Evolutionary conservation across 495 filamentous ascomycete species (phyloP), one percentile per base, ranked within the genome.

Genomic region (Xylaria longipes): DNA sequence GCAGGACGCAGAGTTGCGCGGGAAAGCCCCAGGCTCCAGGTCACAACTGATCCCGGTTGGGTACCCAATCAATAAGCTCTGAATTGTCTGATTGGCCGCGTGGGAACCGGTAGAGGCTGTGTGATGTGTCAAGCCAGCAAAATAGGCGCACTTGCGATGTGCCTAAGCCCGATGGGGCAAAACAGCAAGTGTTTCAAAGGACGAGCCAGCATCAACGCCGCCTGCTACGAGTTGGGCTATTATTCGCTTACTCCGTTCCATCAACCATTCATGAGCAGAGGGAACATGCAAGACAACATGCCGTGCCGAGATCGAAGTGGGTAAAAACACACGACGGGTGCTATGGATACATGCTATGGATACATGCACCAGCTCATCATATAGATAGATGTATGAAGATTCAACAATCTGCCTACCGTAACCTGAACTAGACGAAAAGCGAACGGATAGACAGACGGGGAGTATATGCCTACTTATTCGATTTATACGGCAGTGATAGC

Each of bases 281-380:
- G 69, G 69, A 71, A 71, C 69, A 71, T 71, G 69, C 69, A 71
- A 71, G 69, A 71, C 69, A 71, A 64, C 62, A 71, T 56, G 48
- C 37, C 69, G 48, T 54, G 50, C 60, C 62, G 41, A 58, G 66
- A 65, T 65, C 29, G 5, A 41, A 31, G 62, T 58, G 56, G 57
- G 60, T 45, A 31, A 57, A 57, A 65, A 7, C 37, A 57, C 50
- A 68, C 31, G 31, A 65, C 25, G 63, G 27, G 27, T 37, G 17
- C 20, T 35, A 22, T 41, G 0, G 46, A 29, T 52, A 20, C 33
- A 52, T 50, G 20, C 43, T 35, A 22, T 41, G 0, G 46, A 29
- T 52, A 20, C 33, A 52, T 50, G 20, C 43, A 43, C 64, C 35
- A 39, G 60, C 60, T 63, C 60, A 63, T 63, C 60, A 63, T 25